Percentiles rank a stretch among this genome's conserved stretches.
phyloP scores from a whole-genome alignment of 768 basidiomycete species.

The Butyriboletus loyo region DNA sequence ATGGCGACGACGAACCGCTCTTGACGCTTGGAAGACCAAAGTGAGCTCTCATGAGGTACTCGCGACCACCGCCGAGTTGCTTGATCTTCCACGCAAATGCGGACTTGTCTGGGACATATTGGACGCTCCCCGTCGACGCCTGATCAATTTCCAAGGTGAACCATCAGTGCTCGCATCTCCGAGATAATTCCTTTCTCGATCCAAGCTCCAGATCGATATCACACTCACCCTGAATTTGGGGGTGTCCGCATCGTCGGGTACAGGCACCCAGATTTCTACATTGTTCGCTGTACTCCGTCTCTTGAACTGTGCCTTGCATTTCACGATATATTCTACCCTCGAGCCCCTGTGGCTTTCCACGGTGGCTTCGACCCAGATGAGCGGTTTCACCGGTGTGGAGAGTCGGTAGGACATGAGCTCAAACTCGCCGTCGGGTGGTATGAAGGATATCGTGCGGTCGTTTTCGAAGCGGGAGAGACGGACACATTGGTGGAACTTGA shows the following conservation, averaged over 20 bases:
- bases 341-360: conserved; percentile 95
- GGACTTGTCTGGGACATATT: conserved; percentile 97
- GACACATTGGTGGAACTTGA: conserved; percentile 99
- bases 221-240: conserved; percentile 84
- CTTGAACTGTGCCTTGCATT: conserved; percentile 97
- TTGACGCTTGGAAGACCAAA: conserved; percentile 94
- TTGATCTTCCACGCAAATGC: conserved; percentile 99
- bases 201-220: neutral
- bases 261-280: conserved; percentile 98
- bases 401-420: conserved; percentile 98
- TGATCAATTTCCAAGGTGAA: conserved; percentile 27
- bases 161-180: neutral
- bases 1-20: conserved; percentile 56
- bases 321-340: conserved; percentile 93
- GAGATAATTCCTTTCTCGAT: neutral
- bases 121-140: conserved; percentile 94
- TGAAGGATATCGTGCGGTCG: conserved; percentile 98
- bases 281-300: conserved; percentile 95
- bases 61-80: conserved; percentile 90
- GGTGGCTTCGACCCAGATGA: conserved; percentile 92
- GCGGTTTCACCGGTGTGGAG: conserved; percentile 92
- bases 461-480: conserved; percentile 96
- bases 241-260: conserved; percentile 97
- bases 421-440: conserved; percentile 98
- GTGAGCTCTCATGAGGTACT: conserved; percentile 98